These are phyloP conservation scores for Ustilago tritici DNA, from an alignment of 1,284 basidiomycete genomes.

Conservation along the genomic window DNA sequence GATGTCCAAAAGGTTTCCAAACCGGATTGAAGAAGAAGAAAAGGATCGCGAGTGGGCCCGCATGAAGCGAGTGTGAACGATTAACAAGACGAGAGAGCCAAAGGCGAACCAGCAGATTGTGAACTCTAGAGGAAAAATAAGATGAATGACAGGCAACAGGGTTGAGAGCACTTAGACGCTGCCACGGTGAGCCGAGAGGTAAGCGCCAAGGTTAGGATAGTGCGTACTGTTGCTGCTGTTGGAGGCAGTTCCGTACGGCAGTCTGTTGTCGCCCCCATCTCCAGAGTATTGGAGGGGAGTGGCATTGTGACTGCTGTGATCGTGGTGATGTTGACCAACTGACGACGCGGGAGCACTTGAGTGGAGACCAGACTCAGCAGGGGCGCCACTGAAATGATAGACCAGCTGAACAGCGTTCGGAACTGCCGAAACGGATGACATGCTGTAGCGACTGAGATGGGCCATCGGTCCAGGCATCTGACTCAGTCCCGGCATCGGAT, in stretches of 20 bases:
- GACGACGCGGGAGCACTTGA: background rate
- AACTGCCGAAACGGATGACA: conserved; percentile 35
- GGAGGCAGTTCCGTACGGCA: conserved; percentile 12
- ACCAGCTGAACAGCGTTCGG: conserved; percentile 13
- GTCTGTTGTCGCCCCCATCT: conserved; percentile 10
- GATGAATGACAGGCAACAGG: background rate
- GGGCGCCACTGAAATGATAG: conserved; percentile 21
- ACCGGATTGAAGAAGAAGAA: background rate
- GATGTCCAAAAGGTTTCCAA: background rate
- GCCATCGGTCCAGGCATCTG: conserved; percentile 31
- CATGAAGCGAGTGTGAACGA: background rate
- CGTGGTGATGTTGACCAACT: conserved; percentile 12
- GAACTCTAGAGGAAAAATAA: background rate
- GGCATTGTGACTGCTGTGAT: conserved; percentile 16
- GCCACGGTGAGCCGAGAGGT: conserved; percentile 55
- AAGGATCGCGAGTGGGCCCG: background rate
- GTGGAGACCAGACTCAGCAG: conserved; percentile 4
- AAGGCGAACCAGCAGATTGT: background rate
- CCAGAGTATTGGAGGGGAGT: conserved; percentile 25
- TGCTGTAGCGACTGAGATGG: conserved; percentile 40
- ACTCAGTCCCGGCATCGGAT: conserved; percentile 22
- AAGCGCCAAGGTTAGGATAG: conserved; percentile 45
- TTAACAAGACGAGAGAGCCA: conserved; percentile 3
- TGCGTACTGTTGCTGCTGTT: conserved; percentile 12
- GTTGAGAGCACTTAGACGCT: conserved; percentile 31